Evolutionary conservation across 257 asterid species (phyloP), one percentile per base, ranked within the genome.

Genomic region (Thymus quinquecostatus): DNA sequence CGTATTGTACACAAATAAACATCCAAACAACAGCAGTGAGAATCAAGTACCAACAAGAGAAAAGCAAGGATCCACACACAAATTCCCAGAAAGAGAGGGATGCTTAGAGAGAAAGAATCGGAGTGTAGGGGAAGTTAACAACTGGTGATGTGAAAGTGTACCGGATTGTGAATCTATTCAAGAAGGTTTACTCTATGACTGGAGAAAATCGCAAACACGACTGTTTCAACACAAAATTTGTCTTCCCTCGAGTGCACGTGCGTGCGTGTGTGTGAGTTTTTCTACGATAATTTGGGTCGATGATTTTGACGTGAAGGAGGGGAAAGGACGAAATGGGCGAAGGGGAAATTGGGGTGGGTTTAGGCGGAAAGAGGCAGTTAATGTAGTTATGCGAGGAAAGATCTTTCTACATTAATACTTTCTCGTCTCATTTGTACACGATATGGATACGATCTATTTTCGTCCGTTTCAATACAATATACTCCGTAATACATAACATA

Each of bases 301-400:
- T 80, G 77, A 57, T 44, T 57, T 82, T 71, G 78, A 80, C 66
- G 56, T 69, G 53, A 60, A 47, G 13, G 75, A 4, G 33, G 70
- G 64, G 38, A 60, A 33, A 56, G 45, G 66, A 29, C n/a, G 3
- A 60, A 40, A 41, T 51, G 44, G 44, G 72, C 57, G n/a, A 54
- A 44, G 13, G 70, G 68, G 66, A 32, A 21, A 57, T 36, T 29
- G 6, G 77, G 79, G 68, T 66, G 5, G 76, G 75, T 78, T 48
- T 63, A 54, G 58, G 81, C 77, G 68, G 45, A 66, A 69, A 67
- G 69, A 21, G 83, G 75, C 44, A 67, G 85, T 86, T 82, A 76
- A 69, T 69, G 71, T 60, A 29, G 73, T 66, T 70, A 69, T 70
- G 28, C 30, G 41, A n/a, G n/a, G 36, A 44, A 38, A 21, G 44